Conservation (phyloP, 2,329 filamentous ascomycete genomes). For the Colletotrichum navitas region DNA sequence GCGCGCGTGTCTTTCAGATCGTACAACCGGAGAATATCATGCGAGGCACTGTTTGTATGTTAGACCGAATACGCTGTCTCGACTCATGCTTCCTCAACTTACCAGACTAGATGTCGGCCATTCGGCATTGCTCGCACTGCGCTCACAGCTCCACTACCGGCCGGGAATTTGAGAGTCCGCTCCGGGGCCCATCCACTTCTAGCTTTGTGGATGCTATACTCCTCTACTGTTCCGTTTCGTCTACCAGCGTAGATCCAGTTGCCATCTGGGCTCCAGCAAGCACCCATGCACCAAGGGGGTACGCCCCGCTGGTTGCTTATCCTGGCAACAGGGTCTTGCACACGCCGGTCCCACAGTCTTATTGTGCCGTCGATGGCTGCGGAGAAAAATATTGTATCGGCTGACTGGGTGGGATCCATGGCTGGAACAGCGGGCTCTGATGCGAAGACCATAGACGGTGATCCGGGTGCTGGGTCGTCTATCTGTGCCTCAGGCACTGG, state of each 20-base stretch:
- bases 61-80: constrained; percentile 9
- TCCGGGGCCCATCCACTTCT: constrained; percentile 76
- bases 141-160: constrained; percentile 89
- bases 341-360: constrained; percentile 92
- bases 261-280: constrained; percentile 95
- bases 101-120: constrained; percentile 88
- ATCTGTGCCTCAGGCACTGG: constrained; percentile 18
- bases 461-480: constrained; percentile 45
- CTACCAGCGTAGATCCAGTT: constrained; percentile 95
- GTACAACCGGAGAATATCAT: constrained; percentile 94
- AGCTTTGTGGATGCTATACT: constrained; percentile 88
- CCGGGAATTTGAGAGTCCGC: constrained; percentile 87
- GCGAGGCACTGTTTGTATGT: constrained; percentile 75
- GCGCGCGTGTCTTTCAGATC: constrained; percentile 79
- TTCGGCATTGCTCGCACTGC: constrained; percentile 93
- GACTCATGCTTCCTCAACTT: constrained; percentile 41
- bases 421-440: constrained; percentile 55
- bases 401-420: constrained; percentile 70
- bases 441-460: constrained; percentile 54
- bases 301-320: constrained; percentile 81
- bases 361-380: constrained; percentile 89
- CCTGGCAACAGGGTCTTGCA: constrained; percentile 80
- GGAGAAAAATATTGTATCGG: constrained; percentile 86
- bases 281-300: constrained; percentile 97
- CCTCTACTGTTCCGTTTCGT: constrained; percentile 92